phyloP scores from a whole-genome alignment of 371 early-diverging fungal species.

The Actinomortierella ambigua region DNA sequence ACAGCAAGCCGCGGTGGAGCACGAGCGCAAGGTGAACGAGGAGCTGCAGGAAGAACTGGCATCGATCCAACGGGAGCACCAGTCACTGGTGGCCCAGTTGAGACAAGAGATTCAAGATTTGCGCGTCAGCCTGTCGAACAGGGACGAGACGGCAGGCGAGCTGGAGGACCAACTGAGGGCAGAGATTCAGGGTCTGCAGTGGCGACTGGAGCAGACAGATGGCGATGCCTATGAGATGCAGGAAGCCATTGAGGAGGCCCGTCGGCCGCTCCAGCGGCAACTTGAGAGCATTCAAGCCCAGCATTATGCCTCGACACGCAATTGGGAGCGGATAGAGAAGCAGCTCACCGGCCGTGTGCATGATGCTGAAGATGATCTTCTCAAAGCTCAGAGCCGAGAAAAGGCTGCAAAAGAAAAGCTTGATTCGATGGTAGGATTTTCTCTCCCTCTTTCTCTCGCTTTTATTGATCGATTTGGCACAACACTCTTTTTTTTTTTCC shows the following conservation, averaged over 20 bases:
- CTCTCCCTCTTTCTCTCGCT: no score
- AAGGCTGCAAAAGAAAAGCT: slow-evolving; percentile 18
- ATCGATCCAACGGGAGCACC: slow-evolving; percentile 19
- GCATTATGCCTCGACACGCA: slow-evolving; percentile 56
- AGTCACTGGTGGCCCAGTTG: slow-evolving; percentile 18
- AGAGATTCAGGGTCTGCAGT: slow-evolving; percentile 64
- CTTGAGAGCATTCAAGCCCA: slow-evolving; percentile 74
- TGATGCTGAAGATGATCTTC: slow-evolving; percentile 28
- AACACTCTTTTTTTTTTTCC: no score
- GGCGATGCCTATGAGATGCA: slow-evolving; percentile 63
- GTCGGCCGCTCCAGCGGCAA: slow-evolving; percentile 68
- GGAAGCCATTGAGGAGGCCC: slow-evolving; percentile 58
- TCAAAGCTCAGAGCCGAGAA: slow-evolving; percentile 33
- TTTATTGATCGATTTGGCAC: not conserved
- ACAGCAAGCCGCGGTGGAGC: slow-evolving; percentile 34
- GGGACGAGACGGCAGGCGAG: slow-evolving; percentile 64
- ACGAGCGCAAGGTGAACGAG: slow-evolving; percentile 33
- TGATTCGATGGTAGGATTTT: slow-evolving; percentile 26
- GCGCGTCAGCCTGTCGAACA: slow-evolving; percentile 59
- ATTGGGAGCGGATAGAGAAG: slow-evolving; percentile 72
- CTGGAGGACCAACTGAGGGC: slow-evolving; percentile 65
- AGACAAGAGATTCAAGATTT: slow-evolving; percentile 61
- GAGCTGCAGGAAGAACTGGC: slow-evolving; percentile 30
- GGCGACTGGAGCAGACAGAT: slow-evolving; percentile 63
- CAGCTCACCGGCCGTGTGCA: slow-evolving; percentile 22